Evolutionary conservation across 179 eudicot species (phyloP).

Genomic region (Carnegiea gigantea): DNA sequence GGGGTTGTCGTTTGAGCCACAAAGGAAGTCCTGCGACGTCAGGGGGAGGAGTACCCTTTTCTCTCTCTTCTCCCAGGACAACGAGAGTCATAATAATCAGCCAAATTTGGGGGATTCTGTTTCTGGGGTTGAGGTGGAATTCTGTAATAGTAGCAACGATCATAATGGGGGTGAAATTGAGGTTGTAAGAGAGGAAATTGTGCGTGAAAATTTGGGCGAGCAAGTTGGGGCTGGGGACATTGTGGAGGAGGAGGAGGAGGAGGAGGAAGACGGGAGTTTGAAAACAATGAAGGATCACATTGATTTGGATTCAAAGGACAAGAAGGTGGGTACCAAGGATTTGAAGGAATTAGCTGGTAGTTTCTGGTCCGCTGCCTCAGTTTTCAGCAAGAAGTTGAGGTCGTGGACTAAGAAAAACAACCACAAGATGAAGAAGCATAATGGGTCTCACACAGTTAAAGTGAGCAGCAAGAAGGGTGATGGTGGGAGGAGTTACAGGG

Average conservation of each 20-base stretch:
- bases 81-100: conserved; percentile 11
- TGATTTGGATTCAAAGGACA: conserved; percentile 61
- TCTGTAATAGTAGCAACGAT: conserved; percentile 12
- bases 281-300: conserved; percentile 90
- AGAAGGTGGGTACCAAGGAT: conserved; percentile 51
- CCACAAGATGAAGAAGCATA: conserved; percentile 61
- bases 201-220: conserved; percentile 28
- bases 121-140: conserved; percentile 20
- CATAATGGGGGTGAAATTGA: conserved; percentile 27
- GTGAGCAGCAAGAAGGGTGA: conserved; percentile 29
- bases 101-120: not conserved
- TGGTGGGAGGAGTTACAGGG: conserved; percentile 56
- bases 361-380: conserved; percentile 92
- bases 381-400: conserved; percentile 74
- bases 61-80: conserved; percentile 58
- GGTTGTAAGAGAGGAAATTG: conserved; percentile 27
- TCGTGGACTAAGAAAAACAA: conserved; percentile 57
- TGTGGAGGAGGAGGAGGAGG: conserved; percentile 29
- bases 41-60: conserved; percentile 70
- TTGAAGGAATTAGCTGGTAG: conserved; percentile 57
- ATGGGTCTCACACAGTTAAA: conserved; percentile 24
- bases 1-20: conserved; percentile 70
- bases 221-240: conserved; percentile 30
- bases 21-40: conserved; percentile 89
- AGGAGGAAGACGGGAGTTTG: conserved; percentile 32